These are phyloP conservation scores for Zymoseptoria ardabiliae DNA, from an alignment of 2,329 filamentous ascomycete species.

Conservation along the genomic window DNA sequence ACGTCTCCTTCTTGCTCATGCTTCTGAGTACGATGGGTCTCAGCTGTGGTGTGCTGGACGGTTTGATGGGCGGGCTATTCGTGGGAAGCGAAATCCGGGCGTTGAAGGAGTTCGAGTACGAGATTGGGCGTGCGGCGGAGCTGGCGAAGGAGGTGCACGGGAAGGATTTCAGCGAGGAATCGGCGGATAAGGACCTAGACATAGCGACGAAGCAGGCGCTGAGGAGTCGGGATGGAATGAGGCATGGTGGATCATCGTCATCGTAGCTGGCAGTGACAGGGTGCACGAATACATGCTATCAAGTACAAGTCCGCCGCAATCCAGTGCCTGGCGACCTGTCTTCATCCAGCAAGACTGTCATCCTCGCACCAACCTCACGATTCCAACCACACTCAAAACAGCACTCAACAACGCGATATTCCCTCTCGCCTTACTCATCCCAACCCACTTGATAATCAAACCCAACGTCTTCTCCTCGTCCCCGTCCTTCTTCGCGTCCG, in stretches of 20 bases:
- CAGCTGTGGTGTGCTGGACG: slow-evolving; percentile 69
- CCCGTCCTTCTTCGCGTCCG: not conserved
- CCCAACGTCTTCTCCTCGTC: not conserved
- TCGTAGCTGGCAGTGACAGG: no score
- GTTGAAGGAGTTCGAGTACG: slow-evolving; percentile 88
- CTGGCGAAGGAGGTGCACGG: slow-evolving; percentile 16
- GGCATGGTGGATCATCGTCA: not conserved
- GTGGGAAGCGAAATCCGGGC: slow-evolving; percentile 75
- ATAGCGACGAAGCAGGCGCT: not conserved
- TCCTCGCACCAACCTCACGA: not conserved
- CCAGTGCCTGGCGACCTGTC: no score
- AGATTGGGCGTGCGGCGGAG: slow-evolving; percentile 62
- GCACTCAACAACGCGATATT: not conserved
- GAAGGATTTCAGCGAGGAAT: not conserved
- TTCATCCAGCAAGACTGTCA: not conserved
- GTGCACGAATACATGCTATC: no score
- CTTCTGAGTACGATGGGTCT: slow-evolving; percentile 72
- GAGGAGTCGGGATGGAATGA: not conserved
- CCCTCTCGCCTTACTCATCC: not conserved
- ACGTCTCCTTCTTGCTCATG: slow-evolving; percentile 71
- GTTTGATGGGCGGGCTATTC: slow-evolving; percentile 79
- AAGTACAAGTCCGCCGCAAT: no score
- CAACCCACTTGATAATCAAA: not conserved
- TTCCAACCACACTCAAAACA: not conserved
- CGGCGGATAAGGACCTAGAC: no score